These are phyloP conservation scores for Rosa chinensis DNA, from an alignment of 306 rosid genomes.

Conservation along the genomic window DNA sequence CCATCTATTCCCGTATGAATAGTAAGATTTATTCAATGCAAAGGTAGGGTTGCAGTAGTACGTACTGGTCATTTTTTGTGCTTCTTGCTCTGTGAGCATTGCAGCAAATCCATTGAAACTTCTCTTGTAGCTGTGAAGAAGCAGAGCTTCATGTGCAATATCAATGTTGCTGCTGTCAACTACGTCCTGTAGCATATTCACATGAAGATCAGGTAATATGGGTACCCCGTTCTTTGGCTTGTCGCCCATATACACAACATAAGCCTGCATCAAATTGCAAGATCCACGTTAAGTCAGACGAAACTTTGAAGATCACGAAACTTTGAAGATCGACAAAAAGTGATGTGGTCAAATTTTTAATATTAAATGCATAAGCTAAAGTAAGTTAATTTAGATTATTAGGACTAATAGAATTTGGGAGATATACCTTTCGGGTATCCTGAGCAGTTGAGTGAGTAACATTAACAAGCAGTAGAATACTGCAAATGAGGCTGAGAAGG, in stretches of 20 bases:
- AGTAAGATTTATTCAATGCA: background rate
- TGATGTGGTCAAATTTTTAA: background rate
- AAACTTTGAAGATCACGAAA: background rate
- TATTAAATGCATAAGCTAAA: background rate
- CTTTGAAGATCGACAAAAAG: background rate
- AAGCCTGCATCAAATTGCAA: constrained; percentile 1
- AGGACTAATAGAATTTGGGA: no score
- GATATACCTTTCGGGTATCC: constrained; percentile 4
- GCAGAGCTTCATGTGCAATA: constrained; percentile 17
- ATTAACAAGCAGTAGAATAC: background rate
- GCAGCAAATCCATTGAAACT: constrained; percentile 49
- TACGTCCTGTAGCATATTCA: background rate
- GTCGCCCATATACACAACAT: constrained; percentile 33
- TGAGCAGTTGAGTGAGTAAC: constrained; percentile 10
- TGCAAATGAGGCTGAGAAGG: background rate
- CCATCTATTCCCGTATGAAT: no score
- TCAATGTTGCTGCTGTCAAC: background rate
- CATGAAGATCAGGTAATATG: background rate
- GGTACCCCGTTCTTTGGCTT: background rate
- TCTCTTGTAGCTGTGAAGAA: constrained; percentile 30
- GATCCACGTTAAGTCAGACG: background rate
- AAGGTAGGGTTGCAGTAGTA: constrained; percentile 5
- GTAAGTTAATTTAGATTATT: background rate
- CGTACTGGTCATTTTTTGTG: constrained; percentile 39
- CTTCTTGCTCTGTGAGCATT: constrained; percentile 40